Base-by-base conservation (phyloP, 495 filamentous ascomycete species). In the Pseudoneurospora amorphoporcata region DNA sequence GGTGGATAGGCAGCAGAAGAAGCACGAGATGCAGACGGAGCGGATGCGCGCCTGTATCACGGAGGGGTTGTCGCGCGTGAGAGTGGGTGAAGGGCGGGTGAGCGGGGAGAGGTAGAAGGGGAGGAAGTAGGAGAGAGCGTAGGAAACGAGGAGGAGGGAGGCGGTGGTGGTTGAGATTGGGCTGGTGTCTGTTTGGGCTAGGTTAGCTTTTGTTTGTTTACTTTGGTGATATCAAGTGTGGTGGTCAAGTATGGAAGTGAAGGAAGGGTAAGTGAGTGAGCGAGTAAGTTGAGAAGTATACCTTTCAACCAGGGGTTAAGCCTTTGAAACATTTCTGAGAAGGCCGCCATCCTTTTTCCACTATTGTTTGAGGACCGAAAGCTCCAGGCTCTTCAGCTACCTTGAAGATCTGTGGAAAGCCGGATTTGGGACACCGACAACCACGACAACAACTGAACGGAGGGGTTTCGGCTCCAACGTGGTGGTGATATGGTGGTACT, bases 11-110 rank as follows among this genome's bases (percentile, higher is more conserved):
- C 88, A 86, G 81, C 88, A 88, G 69, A 88, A 70, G 72, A 90
- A 73, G 78, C 91, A 93, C 16, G 92, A 91, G 68, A 90, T 71
- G 4, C 87, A 89, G 76, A 97, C 95, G 58, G 89, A 89, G 70
- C 91, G 86, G 78, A 97, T 91, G 75, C 95, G 90, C 73, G 92
- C 91, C 69, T 91, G 92, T 81, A 99, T 97, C 23, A 96, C 94
- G 9, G 90, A 91, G 23, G 95, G 94, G 29, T 92, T 89, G 87
- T 98, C 95, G 72, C 95, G 90, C 70, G 92, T 91, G 23, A 97
- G 88, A 69, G 86, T 88, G n/a, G 88, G 87, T 1, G 93, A 94
- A 4, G 94, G 94, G 23, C 94, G 90, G 7, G 94, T 95, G 39
- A 87, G 84, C 7, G 88, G 76, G 32, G 90, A 95, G 74, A 95